Base-by-base conservation (phyloP, 2,329 filamentous ascomycete genomes). In the Didymella keratinophila region DNA sequence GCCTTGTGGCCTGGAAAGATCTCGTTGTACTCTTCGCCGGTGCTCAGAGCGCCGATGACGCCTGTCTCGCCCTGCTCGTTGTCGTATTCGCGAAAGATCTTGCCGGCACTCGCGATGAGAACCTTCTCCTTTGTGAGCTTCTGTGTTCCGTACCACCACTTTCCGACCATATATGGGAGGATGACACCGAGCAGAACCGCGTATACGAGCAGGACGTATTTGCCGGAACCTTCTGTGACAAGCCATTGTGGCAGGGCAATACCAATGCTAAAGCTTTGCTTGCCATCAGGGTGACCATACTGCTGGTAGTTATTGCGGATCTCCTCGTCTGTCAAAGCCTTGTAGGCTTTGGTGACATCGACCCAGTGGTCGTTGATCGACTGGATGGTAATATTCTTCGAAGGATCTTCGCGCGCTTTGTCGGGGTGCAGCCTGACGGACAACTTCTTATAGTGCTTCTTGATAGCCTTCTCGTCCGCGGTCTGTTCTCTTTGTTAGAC, bases 141-240 rank as follows among this genome's bases (percentile, higher is more conserved):
- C 78, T 97, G 94, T 32, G 92, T 96, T 60, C 96, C 95, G 75
- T 99, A 99, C 95, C 95, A 99, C 95, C 95, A 99, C 58, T 90
- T 93, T 46, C 95, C 95, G 55, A 99, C 94, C 46, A 95, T 83
- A 76, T 96, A 99, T 2, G 95, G 95, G 51, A 99, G 83, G 60
- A 97, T 81, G 61, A 98, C 91, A 54, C 94, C 95, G 50, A 99
- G 87, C 37, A 98, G 84, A 32, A 89, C 79, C 36, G 92, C 93
- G 77, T 99, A 99, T 63, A 97, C 85, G 56, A 97, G 82, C 60
- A 99, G 83, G 52, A 99, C 90, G 73, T 96, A 98, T 82, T 97
- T 98, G 66, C 93, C 94, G 76, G 95, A 96, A 54, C 93, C 94
- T 67, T 97, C 92, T 14, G 91, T 90, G 54, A 99, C 86, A 70